Evolutionary conservation across 345 rosid genomes (phyloP).

Genomic region (Hibiscus mutabilis): DNA sequence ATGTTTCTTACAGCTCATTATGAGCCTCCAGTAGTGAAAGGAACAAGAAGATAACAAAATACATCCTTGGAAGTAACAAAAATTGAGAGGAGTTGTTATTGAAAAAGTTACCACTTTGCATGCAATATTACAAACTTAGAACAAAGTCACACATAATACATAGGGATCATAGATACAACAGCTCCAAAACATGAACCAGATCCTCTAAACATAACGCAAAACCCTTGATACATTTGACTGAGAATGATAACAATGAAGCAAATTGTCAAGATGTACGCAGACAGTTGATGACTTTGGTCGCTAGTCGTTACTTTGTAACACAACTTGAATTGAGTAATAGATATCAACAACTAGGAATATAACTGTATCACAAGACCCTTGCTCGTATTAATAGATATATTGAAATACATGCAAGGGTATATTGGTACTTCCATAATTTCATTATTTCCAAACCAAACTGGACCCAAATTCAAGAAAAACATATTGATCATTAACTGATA

Average conservation of each 20-base stretch:
- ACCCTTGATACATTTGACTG: background rate
- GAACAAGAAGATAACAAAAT: background rate
- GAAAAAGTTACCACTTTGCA: background rate
- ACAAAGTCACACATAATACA: background rate
- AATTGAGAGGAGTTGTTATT: background rate
- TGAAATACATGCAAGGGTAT: no score
- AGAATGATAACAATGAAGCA: background rate
- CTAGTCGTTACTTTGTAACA: background rate
- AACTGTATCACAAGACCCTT: background rate
- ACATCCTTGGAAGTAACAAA: background rate
- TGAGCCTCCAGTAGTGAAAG: background rate
- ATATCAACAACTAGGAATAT: background rate
- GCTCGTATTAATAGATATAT: no score
- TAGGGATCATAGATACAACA: background rate
- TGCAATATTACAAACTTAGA: background rate
- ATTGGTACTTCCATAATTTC: no score
- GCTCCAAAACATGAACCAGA: background rate
- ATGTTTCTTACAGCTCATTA: background rate
- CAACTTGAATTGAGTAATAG: background rate
- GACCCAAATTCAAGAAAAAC: background rate
- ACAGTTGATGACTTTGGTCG: background rate
- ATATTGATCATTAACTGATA: background rate
- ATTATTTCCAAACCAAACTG: background rate
- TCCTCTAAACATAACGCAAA: background rate
- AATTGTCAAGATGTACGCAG: background rate